These are phyloP conservation scores for Lobosporangium transversale DNA, from an alignment of 192 early-diverging fungal genomes.

Conservation along the genomic window DNA sequence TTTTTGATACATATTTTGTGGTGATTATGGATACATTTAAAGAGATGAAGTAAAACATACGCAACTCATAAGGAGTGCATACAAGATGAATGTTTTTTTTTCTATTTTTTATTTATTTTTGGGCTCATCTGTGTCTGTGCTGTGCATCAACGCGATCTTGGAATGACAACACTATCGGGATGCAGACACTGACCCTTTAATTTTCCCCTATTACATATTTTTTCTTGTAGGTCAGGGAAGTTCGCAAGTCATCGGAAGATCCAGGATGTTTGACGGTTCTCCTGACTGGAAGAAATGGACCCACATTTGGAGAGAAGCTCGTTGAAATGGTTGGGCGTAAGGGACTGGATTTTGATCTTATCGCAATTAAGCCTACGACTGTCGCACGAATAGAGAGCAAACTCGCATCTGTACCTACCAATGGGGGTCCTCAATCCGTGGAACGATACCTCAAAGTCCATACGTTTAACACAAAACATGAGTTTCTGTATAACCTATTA, in stretches of 20 bases:
- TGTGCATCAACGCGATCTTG: no score
- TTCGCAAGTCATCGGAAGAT: conserved; percentile 54
- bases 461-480: conserved; percentile 70
- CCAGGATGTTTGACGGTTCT: conserved; percentile 44
- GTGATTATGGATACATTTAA: no score
- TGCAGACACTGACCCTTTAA: no score
- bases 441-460: conserved; percentile 50
- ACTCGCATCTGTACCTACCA: conserved; percentile 14
- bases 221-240: conserved; percentile 50
- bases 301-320: conserved; percentile 53
- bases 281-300: conserved; percentile 44
- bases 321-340: conserved; percentile 48
- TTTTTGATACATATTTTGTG: no score
- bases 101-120: no score
- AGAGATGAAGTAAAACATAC: no score
- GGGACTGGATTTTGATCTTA: conserved; percentile 63
- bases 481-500: conserved; percentile 63
- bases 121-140: not conserved
- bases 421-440: conserved; percentile 14
- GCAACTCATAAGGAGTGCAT: no score
- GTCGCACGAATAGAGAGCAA: conserved; percentile 22
- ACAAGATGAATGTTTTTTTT: no score
- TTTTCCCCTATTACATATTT: not conserved
- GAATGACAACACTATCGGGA: no score
- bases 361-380: conserved; percentile 59